Conservation (phyloP, 495 filamentous ascomycete species). For the Lindgomyces ingoldianus region DNA sequence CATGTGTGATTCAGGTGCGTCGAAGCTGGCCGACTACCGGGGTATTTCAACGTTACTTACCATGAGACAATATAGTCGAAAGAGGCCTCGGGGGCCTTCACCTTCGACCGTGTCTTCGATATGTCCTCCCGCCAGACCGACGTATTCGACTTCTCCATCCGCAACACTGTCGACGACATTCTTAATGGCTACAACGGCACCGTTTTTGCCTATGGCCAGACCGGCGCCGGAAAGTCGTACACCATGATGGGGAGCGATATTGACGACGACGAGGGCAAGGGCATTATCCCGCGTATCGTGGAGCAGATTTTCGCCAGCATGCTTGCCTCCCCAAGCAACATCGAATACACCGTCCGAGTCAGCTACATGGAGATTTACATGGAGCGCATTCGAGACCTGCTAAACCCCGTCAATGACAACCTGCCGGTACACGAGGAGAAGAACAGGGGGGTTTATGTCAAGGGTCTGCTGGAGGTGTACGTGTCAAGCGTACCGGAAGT, state of each 20-base stretch:
- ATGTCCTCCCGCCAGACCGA: conserved; percentile 85
- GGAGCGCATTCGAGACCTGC: conserved; percentile 93
- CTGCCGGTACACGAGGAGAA: conserved; percentile 97
- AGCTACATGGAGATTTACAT: conserved; percentile 99
- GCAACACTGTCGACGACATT: conserved; percentile 94
- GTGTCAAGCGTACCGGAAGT: conserved; percentile 95
- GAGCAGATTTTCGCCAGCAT: conserved; percentile 98
- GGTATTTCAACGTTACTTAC: background rate
- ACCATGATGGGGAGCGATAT: conserved; percentile 99
- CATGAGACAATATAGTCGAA: conserved; percentile 59
- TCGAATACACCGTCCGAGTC: conserved; percentile 96
- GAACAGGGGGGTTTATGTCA: conserved; percentile 93
- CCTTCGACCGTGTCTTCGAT: conserved; percentile 95
- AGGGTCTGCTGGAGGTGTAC: conserved; percentile 91
- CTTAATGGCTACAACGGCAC: conserved; percentile 99
- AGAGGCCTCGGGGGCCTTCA: conserved; percentile 83
- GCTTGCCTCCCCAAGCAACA: conserved; percentile 82
- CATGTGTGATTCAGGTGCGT: conserved; percentile 75
- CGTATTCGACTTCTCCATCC: conserved; percentile 97
- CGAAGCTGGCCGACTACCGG: background rate
- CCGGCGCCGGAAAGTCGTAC: conserved; percentile 96
- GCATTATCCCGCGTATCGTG: conserved; percentile 95
- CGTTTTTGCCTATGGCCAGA: conserved; percentile 98
- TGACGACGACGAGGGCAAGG: conserved; percentile 83
- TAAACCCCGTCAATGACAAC: conserved; percentile 92